These are phyloP conservation scores for Triticum monococcum DNA, from an alignment of 176 grass and related monocot species.

Conservation along the genomic window DNA sequence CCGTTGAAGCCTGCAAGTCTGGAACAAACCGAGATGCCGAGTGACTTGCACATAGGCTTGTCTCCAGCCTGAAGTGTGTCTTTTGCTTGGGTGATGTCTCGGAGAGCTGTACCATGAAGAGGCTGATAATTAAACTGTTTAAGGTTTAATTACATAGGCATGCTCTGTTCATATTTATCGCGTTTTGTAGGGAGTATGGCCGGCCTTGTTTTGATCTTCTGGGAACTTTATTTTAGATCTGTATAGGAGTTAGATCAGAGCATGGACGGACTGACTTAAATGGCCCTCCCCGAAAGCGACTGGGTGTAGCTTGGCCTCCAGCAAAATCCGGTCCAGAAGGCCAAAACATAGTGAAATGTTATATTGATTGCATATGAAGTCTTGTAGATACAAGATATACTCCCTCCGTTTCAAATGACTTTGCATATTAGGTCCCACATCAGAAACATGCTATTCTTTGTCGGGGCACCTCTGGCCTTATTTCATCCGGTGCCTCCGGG, in stretches of 20 bases:
- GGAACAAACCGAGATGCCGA: not conserved
- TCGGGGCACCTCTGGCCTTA: not conserved
- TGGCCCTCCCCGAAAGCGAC: not conserved
- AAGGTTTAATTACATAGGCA: no score
- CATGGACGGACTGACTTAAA: no score
- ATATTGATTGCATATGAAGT: not conserved
- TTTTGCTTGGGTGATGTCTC: not conserved
- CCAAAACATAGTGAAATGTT: not conserved
- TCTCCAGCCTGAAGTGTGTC: not conserved
- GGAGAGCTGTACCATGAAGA: not conserved
- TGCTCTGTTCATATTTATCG: not conserved
- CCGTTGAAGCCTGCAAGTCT: not conserved
- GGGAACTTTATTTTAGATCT: no score
- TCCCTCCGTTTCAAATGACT: not conserved
- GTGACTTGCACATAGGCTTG: not conserved
- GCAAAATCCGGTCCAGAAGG: not conserved
- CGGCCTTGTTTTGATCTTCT: not conserved
- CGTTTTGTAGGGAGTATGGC: not conserved
- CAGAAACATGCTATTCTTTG: not conserved
- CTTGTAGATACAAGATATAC: not conserved
- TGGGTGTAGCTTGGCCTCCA: not conserved
- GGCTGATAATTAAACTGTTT: not conserved
- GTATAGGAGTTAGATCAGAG: no score
- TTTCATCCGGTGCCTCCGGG: not conserved
- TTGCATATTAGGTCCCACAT: not conserved